phyloP scores from a whole-genome alignment of 2,329 filamentous ascomycete genomes.

The Celoporthe dispersa region DNA sequence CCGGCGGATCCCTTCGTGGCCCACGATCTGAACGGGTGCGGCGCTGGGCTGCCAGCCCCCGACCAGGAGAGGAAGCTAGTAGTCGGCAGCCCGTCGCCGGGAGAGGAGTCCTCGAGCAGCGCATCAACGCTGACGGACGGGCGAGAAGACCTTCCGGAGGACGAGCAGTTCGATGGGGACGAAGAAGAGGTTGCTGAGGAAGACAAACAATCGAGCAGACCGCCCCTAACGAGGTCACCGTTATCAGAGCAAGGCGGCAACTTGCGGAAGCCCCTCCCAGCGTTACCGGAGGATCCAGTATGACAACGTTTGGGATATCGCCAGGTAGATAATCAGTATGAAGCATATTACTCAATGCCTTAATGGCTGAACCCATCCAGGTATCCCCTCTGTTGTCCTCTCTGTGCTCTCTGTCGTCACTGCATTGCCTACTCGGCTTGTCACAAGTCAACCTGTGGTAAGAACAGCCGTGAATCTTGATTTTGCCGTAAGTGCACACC shows the following conservation, averaged over 20 bases:
- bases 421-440: background rate
- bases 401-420: background rate
- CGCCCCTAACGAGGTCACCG: conserved; percentile 29
- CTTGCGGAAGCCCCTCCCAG: conserved; percentile 40
- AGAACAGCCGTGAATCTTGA: background rate
- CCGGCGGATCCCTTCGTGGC: conserved; percentile 1
- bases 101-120: conserved; percentile 16
- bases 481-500: background rate
- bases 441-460: background rate
- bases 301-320: conserved; percentile 23
- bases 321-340: background rate
- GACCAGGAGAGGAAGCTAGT: background rate
- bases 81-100: conserved; percentile 5
- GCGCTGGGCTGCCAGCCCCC: background rate
- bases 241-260: conserved; percentile 29
- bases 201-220: background rate
- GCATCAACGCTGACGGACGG: conserved; percentile 11
- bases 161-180: conserved; percentile 2
- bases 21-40: conserved; percentile 1
- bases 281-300: conserved; percentile 41
- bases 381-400: background rate
- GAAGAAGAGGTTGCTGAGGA: conserved; percentile 6
- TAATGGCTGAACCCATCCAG: background rate
- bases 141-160: conserved; percentile 9
- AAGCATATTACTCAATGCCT: background rate